These are phyloP conservation scores for Yarrowia yakushimensis DNA, from an alignment of 805 yeast species.

Conservation along the genomic window DNA sequence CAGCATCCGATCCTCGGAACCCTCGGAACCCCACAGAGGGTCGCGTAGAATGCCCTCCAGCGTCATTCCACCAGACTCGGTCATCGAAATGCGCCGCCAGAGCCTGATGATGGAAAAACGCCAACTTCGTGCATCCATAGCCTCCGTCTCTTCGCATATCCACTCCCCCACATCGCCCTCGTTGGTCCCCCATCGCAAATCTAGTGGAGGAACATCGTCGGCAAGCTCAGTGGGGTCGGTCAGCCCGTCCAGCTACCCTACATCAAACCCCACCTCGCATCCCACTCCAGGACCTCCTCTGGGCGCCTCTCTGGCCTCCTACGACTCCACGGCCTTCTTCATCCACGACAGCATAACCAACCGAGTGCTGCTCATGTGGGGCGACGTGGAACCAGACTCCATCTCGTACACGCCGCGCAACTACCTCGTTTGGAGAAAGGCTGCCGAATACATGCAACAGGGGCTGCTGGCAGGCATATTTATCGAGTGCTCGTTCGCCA, in stretches of 20 bases:
- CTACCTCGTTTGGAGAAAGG: constrained; percentile 51
- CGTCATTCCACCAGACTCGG: constrained; percentile 18
- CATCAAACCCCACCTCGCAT: constrained; percentile 2
- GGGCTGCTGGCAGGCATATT: constrained; percentile 52
- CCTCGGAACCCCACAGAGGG: neutral
- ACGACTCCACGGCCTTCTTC: constrained; percentile 60
- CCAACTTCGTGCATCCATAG: constrained; percentile 2
- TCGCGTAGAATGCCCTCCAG: constrained; percentile 12
- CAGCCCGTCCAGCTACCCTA: constrained; percentile 1
- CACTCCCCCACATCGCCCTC: constrained; percentile 8
- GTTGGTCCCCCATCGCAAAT: constrained; percentile 8
- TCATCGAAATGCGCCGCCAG: constrained; percentile 22
- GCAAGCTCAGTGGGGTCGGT: constrained; percentile 8
- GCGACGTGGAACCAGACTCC: constrained; percentile 76
- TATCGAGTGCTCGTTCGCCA: constrained; percentile 71
- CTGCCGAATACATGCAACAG: constrained; percentile 47
- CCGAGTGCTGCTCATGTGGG: constrained; percentile 59
- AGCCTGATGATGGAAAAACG: constrained; percentile 23
- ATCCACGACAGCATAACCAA: constrained; percentile 41
- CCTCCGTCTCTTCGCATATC: neutral
- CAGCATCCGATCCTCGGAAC: neutral
- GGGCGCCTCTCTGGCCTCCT: constrained; percentile 27
- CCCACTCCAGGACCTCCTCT: constrained; percentile 13
- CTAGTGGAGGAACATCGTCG: neutral
- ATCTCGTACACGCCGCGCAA: constrained; percentile 44